Evolutionary conservation across 768 basidiomycete species (phyloP), one percentile per base, ranked within the genome.

Genomic region (button mushroom (Agaricus bisporus)): DNA sequence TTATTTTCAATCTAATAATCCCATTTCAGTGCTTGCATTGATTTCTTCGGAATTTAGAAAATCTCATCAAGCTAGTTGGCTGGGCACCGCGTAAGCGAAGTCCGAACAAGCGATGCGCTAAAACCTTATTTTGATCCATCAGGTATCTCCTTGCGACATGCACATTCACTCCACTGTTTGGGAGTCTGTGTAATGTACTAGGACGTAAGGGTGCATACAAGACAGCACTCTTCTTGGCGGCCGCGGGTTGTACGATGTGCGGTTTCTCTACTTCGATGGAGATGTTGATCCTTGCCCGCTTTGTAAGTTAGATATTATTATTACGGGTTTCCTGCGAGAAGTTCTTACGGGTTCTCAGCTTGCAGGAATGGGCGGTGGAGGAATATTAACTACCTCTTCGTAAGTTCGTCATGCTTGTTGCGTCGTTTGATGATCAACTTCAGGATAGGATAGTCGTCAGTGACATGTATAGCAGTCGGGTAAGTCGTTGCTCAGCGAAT

Each of bases 141-240:
- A 89, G 87, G 5, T 91, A 87, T 65, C 69, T 91, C 7, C 76
- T 91, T 18, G 86, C 89, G 11, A 88, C 80, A 14, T 88, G 85
- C 66, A 88, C 88, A 1, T 91, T 91, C 59, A 91, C 88, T 2
- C 89, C 88, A 0, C 72, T 91, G 6, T 91, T 91, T 63, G 89
- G 89, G 36, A 80, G 88, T n/a, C 69, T 91, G n/a, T 86, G 81
- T 62, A 82, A 88, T 64, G 85, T 86, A 11, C 64, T 91, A 66
- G 89, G 89, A 9, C 74, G 89, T 25, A 74, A 79, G 57, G 79
- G 78, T 36, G 88, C 88, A 11, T 83, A 82, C 59, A 84, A 82
- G 51, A 70, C 72, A 0, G 89, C 87, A 3, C 70, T 90, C 1
- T 54, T 80, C 6, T 81, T 82, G 44, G 77, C 83, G 2, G 77